Conservation (phyloP, 2,329 filamentous ascomycete genomes). For the Penicillium nordicum region DNA sequence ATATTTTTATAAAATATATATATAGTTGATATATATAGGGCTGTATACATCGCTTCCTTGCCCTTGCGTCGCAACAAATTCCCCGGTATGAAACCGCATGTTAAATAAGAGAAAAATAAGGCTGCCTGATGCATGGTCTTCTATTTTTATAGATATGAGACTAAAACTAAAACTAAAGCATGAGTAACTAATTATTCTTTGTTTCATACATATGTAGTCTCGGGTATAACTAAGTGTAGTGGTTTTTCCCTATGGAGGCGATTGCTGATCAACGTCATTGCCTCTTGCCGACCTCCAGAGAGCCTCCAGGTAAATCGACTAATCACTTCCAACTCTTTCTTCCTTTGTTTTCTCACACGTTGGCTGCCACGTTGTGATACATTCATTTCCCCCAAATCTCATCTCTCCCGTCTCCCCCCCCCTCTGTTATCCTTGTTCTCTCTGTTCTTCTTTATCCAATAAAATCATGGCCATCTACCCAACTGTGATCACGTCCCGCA, state of each 20-base stretch:
- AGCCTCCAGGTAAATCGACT: background rate
- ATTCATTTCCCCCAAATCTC: background rate
- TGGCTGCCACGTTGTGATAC: background rate
- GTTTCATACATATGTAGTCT: background rate
- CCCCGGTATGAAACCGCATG: background rate
- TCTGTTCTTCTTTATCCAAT: background rate
- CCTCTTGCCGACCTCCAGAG: background rate
- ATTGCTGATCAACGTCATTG: conserved; percentile 9
- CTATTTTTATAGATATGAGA: background rate
- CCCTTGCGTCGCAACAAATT: background rate
- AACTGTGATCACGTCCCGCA: conserved; percentile 14
- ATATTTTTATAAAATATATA: background rate
- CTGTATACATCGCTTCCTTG: background rate
- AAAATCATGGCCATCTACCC: background rate
- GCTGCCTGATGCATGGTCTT: background rate
- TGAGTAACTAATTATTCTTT: background rate
- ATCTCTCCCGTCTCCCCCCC: background rate
- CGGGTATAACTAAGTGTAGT: background rate
- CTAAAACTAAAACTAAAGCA: background rate
- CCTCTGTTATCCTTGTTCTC: no score
- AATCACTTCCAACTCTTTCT: background rate
- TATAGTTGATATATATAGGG: background rate
- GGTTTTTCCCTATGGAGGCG: background rate
- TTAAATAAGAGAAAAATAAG: background rate
- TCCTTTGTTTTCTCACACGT: background rate